phyloP scores from a whole-genome alignment of 805 yeast genomes.

The Isabelozyma heimii region DNA sequence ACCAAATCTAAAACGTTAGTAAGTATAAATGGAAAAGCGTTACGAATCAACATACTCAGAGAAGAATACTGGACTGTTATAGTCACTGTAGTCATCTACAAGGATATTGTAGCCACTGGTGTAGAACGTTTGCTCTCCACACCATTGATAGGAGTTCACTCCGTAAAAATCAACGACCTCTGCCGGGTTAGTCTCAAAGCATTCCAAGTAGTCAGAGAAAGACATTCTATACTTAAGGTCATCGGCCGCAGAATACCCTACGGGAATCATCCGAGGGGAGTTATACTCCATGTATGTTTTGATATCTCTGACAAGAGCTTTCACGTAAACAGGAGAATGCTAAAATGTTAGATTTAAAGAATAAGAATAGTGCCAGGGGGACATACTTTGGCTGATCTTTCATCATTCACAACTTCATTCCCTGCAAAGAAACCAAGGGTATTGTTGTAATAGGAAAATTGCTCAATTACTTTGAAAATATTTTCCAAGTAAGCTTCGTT shows the following conservation, averaged over 20 bases:
- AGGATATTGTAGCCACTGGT: constrained; percentile 69
- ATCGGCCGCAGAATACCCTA: constrained; percentile 97
- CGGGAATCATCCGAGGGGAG: constrained; percentile 69
- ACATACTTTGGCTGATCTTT: constrained; percentile 52
- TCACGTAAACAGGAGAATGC: constrained; percentile 70
- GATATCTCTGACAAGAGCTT: constrained; percentile 78
- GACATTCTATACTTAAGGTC: constrained; percentile 76
- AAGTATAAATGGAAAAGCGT: constrained; percentile 3
- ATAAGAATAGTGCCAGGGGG: background rate
- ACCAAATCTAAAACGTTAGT: constrained; percentile 44
- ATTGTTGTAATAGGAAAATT: constrained; percentile 80
- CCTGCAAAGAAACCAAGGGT: constrained; percentile 92
- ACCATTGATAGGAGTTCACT: constrained; percentile 79
- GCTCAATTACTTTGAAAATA: constrained; percentile 74
- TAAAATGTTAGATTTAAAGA: constrained; percentile 2
- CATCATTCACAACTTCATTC: constrained; percentile 84
- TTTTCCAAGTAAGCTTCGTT: constrained; percentile 68
- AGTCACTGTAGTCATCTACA: constrained; percentile 66
- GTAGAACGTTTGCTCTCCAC: constrained; percentile 81
- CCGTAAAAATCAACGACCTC: constrained; percentile 79
- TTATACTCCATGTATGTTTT: constrained; percentile 63
- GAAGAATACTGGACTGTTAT: constrained; percentile 75
- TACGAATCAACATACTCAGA: constrained; percentile 60
- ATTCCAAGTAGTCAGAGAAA: constrained; percentile 76
- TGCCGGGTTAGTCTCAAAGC: constrained; percentile 50